Conservation (phyloP, 441 rosid genomes). For the Heliophila coronopifolia region DNA sequence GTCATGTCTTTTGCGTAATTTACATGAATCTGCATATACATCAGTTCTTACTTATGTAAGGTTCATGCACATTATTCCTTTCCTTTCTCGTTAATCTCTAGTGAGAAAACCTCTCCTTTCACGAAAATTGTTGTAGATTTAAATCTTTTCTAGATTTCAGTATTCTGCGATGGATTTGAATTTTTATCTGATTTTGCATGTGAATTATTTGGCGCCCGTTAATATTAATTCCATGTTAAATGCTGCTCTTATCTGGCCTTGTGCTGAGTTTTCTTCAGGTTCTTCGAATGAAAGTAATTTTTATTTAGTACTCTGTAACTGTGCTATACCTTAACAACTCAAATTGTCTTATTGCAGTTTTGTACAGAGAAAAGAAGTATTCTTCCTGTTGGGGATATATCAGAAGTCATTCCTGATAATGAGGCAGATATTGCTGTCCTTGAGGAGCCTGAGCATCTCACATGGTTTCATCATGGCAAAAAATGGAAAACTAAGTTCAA, state of each 20-base stretch:
- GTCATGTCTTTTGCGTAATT: neutral
- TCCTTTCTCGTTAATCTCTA: neutral
- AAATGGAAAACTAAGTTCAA: slow-evolving; percentile 83
- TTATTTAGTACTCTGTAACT: neutral
- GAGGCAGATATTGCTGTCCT: slow-evolving; percentile 89
- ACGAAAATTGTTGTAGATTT: neutral
- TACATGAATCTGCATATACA: neutral
- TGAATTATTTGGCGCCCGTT: neutral
- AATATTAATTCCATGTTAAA: neutral
- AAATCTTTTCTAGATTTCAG: neutral
- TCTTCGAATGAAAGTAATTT: neutral
- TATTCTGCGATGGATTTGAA: neutral
- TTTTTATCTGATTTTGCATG: neutral
- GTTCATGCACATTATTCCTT: neutral
- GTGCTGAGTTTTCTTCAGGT: neutral
- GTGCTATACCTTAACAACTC: neutral
- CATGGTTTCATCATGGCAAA: slow-evolving; percentile 98
- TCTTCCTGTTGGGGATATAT: slow-evolving; percentile 83
- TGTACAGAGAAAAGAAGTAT: slow-evolving; percentile 85
- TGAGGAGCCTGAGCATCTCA: slow-evolving; percentile 99
- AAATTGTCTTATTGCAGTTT: slow-evolving; percentile 45
- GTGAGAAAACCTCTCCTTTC: neutral
- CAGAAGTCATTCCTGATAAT: slow-evolving; percentile 65
- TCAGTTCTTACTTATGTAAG: neutral
- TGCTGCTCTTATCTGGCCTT: neutral